Evolutionary conservation across 768 basidiomycete genomes (phyloP).

Genomic region (Omphalotus guepiniiformis): DNA sequence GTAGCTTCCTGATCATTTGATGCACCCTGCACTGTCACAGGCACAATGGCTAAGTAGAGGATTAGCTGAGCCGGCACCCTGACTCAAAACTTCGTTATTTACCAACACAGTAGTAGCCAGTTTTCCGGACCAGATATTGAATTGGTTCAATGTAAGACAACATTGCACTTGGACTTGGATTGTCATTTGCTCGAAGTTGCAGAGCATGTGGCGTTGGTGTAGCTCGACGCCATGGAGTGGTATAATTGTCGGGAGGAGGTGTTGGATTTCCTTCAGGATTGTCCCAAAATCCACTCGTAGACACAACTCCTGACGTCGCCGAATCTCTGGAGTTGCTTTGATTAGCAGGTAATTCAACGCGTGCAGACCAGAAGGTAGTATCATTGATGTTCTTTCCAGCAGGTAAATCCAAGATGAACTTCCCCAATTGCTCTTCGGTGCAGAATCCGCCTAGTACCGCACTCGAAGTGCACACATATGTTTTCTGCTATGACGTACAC

Average conservation of each 20-base stretch:
- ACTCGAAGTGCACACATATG: slow-evolving; percentile 88
- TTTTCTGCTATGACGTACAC: slow-evolving; percentile 56
- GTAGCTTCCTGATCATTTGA: slow-evolving; percentile 33
- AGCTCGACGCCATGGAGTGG: slow-evolving; percentile 44
- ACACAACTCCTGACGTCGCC: slow-evolving; percentile 9
- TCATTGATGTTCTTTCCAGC: slow-evolving; percentile 53
- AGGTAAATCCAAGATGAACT: slow-evolving; percentile 82
- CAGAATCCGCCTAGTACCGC: slow-evolving; percentile 75
- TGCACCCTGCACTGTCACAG: slow-evolving; percentile 70
- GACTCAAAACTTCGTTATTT: slow-evolving; percentile 27
- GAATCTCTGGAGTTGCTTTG: slow-evolving; percentile 21
- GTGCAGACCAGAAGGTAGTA: slow-evolving; percentile 87
- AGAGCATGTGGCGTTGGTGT: neutral
- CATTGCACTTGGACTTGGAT: slow-evolving; percentile 46
- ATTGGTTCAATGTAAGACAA: slow-evolving; percentile 67
- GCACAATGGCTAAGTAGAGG: slow-evolving; percentile 71
- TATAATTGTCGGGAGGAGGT: slow-evolving; percentile 41
- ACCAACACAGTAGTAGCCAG: slow-evolving; percentile 97
- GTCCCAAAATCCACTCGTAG: slow-evolving; percentile 47
- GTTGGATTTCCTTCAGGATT: slow-evolving; percentile 58
- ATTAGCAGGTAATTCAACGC: slow-evolving; percentile 56
- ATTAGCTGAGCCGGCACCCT: neutral
- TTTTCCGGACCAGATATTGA: slow-evolving; percentile 77
- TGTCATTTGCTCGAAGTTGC: slow-evolving; percentile 24
- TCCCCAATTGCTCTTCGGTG: slow-evolving; percentile 64